These are phyloP conservation scores for Aspergillus neoniger DNA, from an alignment of 2,329 filamentous ascomycete genomes.

Conservation along the genomic window DNA sequence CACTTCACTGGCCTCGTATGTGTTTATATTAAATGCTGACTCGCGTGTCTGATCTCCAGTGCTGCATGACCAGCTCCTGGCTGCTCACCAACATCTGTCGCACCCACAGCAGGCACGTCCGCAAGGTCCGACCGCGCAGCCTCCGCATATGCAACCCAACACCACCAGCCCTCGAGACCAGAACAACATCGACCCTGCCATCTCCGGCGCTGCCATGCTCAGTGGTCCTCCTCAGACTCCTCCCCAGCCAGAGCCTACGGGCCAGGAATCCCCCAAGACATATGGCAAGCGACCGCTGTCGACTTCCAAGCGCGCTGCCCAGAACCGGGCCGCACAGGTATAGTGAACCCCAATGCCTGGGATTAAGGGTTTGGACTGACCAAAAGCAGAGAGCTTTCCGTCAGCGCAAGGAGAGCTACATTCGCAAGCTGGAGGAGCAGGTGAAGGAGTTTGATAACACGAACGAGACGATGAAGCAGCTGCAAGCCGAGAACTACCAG, in stretches of 20 bases:
- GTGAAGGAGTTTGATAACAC: conserved; percentile 77
- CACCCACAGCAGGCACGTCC: conserved; percentile 45
- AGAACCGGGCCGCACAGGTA: conserved; percentile 97
- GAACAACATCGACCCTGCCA: conserved; percentile 61
- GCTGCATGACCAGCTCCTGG: conserved; percentile 65
- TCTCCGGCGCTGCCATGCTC: conserved; percentile 55
- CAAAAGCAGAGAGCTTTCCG: conserved; percentile 80
- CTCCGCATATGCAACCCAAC: conserved; percentile 41
- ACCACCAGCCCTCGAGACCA: conserved; percentile 50
- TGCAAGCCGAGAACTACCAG: conserved; percentile 86
- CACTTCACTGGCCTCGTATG: background rate
- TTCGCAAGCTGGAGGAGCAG: conserved; percentile 94
- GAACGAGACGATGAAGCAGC: conserved; percentile 73
- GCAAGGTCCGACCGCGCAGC: conserved; percentile 46
- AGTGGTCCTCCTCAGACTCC: conserved; percentile 40
- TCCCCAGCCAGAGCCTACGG: conserved; percentile 29
- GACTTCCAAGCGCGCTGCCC: conserved; percentile 92
- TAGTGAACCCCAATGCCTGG: conserved; percentile 30
- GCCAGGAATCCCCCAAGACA: conserved; percentile 66
- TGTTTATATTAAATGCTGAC: conserved; percentile 15
- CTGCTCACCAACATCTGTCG: conserved; percentile 47
- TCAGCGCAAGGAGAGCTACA: conserved; percentile 96
- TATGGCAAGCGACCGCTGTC: conserved; percentile 81
- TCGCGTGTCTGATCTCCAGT: conserved; percentile 42
- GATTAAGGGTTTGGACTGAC: conserved; percentile 13